These are phyloP conservation scores for Abelmoschus esculentus DNA, from an alignment of 345 rosid genomes.

Conservation along the genomic window DNA sequence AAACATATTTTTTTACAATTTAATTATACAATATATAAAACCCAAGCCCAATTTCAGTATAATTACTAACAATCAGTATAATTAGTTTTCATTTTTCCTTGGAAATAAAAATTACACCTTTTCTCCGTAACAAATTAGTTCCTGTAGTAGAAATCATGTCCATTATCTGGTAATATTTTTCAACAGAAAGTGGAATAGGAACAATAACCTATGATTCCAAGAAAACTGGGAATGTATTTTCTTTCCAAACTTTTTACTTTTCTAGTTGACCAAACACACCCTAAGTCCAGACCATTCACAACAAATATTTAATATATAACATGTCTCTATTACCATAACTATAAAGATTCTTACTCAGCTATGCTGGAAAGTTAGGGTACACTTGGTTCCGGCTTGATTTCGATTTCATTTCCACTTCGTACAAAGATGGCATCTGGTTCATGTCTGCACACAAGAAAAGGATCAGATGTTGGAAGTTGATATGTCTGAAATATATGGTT, in stretches of 20 bases:
- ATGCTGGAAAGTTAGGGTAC: slow-evolving; percentile 68
- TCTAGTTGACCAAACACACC: too few species aligned
- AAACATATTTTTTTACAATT: too few species aligned
- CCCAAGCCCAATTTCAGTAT: too few species aligned
- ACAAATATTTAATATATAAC: neutral
- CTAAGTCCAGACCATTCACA: too few species aligned
- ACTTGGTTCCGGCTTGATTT: slow-evolving; percentile 91
- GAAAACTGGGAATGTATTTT: neutral
- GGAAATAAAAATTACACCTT: too few species aligned
- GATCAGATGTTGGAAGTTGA: neutral
- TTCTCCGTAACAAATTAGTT: too few species aligned
- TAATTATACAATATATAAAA: too few species aligned
- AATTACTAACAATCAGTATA: too few species aligned
- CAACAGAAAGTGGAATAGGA: neutral
- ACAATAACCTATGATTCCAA: neutral
- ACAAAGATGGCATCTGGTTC: slow-evolving; percentile 86
- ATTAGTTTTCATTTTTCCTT: too few species aligned
- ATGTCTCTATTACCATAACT: neutral
- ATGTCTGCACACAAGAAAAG: slow-evolving; percentile 49
- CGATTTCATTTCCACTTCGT: slow-evolving; percentile 84
- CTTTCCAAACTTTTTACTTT: neutral
- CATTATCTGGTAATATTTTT: neutral
- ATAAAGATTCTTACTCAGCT: neutral
- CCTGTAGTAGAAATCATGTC: too few species aligned
- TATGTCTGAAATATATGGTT: too few species aligned